A percentile compares a stretch with the other conserved stretches of the same genome.
phyloP scores from a whole-genome alignment of 305 asterid species.

The Solanum hybrid region DNA sequence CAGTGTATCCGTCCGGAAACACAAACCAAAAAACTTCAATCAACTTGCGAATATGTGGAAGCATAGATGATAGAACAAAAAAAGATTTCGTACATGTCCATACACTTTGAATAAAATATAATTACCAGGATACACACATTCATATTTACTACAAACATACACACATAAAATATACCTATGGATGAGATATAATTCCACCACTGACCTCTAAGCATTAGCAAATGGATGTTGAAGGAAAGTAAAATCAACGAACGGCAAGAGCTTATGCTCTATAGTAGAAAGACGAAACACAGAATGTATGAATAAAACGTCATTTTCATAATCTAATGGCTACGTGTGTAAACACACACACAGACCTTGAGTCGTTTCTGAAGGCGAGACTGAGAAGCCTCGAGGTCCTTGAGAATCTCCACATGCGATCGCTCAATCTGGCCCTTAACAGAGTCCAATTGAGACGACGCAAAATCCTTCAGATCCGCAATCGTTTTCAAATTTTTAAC shows the following conservation, averaged over 20 bases:
- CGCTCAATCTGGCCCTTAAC: constrained; percentile 56
- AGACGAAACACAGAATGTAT: background rate
- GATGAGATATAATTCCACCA: background rate
- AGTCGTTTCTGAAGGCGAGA: constrained; percentile 71
- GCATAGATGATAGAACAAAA: background rate
- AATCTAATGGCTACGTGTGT: background rate
- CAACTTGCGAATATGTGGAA: background rate
- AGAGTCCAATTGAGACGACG: constrained; percentile 44
- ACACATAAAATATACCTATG: background rate
- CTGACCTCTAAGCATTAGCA: background rate
- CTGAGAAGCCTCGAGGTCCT: constrained; percentile 68
- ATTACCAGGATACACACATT: background rate
- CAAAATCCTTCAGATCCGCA: constrained; percentile 51
- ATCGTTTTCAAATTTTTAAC: constrained; percentile 30
- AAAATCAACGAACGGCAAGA: background rate
- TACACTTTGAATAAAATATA: background rate
- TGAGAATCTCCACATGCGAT: constrained; percentile 61
- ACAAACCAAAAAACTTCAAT: background rate
- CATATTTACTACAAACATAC: background rate
- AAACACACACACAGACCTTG: constrained; percentile 40
- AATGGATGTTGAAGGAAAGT: background rate
- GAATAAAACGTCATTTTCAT: background rate
- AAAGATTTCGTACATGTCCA: background rate
- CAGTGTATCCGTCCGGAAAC: background rate
- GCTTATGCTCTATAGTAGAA: background rate